Percentiles rank a stretch among this genome's conserved stretches.
These are phyloP conservation scores for Diplodia scrobiculata DNA, from an alignment of 2,329 filamentous ascomycete species.

Conservation along the genomic window DNA sequence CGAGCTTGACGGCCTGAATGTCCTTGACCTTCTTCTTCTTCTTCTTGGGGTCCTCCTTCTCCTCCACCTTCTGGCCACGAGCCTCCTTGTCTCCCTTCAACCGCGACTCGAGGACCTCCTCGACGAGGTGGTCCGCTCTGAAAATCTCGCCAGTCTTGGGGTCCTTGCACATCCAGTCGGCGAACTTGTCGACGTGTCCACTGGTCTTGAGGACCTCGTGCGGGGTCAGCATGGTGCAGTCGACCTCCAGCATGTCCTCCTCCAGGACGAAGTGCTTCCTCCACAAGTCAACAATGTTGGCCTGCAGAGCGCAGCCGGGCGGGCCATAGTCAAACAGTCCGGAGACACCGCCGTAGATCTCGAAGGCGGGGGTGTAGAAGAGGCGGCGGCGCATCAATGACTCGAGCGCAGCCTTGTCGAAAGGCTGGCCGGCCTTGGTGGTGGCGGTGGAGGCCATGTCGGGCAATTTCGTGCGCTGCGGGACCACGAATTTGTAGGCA, in stretches of 20 bases:
- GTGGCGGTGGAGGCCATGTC: slow-evolving; percentile 57
- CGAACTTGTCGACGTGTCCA: slow-evolving; percentile 96
- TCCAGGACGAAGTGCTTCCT: slow-evolving; percentile 88
- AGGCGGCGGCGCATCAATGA: slow-evolving; percentile 65
- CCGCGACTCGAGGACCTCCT: slow-evolving; percentile 84
- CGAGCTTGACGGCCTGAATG: slow-evolving; percentile 77
- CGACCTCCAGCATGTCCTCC: slow-evolving; percentile 91
- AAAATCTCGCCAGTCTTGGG: slow-evolving; percentile 97
- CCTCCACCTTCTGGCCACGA: slow-evolving; percentile 74
- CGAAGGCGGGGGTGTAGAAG: slow-evolving; percentile 94
- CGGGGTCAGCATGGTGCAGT: slow-evolving; percentile 91
- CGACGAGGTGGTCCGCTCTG: slow-evolving; percentile 92
- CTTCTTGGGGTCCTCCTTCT: slow-evolving; percentile 79
- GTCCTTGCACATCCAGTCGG: slow-evolving; percentile 99
- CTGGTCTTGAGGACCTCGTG: slow-evolving; percentile 88
- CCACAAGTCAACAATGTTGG: slow-evolving; percentile 86
- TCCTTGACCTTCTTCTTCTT: slow-evolving; percentile 82
- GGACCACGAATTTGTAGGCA: slow-evolving; percentile 38
- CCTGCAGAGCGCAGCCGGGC: slow-evolving; percentile 80
- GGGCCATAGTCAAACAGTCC: slow-evolving; percentile 94
- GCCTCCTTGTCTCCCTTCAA: slow-evolving; percentile 91
- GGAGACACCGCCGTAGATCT: slow-evolving; percentile 86
- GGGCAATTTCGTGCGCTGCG: slow-evolving; percentile 33
- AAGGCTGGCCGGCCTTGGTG: slow-evolving; percentile 80
- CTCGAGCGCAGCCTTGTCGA: slow-evolving; percentile 81